phyloP scores from a whole-genome alignment of 257 asterid species.

The Anisodus acutangulus region DNA sequence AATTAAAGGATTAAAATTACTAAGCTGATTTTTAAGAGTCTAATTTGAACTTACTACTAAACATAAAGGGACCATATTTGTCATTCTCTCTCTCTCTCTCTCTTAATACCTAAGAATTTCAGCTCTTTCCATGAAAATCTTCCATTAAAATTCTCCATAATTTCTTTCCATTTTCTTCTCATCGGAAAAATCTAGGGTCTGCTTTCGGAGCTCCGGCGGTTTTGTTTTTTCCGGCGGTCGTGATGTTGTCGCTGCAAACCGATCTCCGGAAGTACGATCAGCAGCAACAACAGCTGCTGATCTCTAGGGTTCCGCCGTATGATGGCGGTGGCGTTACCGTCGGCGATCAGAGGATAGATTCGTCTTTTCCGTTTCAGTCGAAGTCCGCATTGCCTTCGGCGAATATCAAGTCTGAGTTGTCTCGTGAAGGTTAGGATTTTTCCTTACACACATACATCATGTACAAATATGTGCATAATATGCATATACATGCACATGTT shows the following conservation, averaged over 20 bases:
- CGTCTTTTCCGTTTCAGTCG: slow-evolving; percentile 34
- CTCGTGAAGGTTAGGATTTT: slow-evolving; percentile 62
- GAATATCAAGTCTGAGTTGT: slow-evolving; percentile 62
- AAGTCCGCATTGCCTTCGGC: slow-evolving; percentile 47
- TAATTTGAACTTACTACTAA: too few species aligned
- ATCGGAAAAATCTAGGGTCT: background rate
- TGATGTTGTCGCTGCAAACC: slow-evolving; percentile 92
- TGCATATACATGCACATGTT: too few species aligned
- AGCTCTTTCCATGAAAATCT: background rate
- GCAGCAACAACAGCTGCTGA: slow-evolving; percentile 48
- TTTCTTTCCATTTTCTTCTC: background rate
- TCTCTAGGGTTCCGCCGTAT: slow-evolving; percentile 58
- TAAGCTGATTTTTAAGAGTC: background rate
- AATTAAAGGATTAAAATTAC: background rate
- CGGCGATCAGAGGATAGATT: slow-evolving; percentile 45
- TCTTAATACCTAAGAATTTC: background rate
- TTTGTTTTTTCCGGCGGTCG: slow-evolving; percentile 22
- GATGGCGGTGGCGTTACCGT: slow-evolving; percentile 15
- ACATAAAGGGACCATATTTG: too few species aligned
- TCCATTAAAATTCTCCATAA: background rate
- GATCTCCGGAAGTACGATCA: slow-evolving; percentile 72
- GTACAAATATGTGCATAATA: too few species aligned
- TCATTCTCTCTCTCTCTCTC: background rate
- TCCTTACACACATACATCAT: too few species aligned
- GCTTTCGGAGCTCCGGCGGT: slow-evolving; percentile 28